Conservation (phyloP, 1,284 basidiomycete genomes). For the Boletus nobilissimus region DNA sequence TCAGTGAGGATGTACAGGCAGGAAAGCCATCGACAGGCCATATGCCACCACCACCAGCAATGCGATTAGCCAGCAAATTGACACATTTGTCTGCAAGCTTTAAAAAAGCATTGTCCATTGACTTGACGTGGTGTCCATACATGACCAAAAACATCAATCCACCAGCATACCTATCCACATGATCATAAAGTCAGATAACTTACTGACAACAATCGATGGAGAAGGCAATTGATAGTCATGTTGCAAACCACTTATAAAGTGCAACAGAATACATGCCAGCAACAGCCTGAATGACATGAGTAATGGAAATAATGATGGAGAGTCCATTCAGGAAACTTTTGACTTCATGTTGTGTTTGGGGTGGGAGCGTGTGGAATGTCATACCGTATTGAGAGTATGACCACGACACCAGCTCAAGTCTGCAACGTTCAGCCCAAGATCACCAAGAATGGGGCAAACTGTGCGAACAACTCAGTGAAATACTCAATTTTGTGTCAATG, state of each 20-base stretch:
- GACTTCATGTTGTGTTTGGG: no score
- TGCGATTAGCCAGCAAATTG: conserved; percentile 65
- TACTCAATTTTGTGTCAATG: no score
- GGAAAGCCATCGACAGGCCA: conserved; percentile 77
- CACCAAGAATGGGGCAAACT: no score
- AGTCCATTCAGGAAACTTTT: conserved; percentile 29
- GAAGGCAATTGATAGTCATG: conserved; percentile 83
- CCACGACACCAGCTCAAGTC: no score
- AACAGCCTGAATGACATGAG: conserved; percentile 59
- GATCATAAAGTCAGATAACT: background rate
- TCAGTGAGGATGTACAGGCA: conserved; percentile 43
- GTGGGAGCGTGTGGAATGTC: conserved; percentile 15
- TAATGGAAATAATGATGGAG: conserved; percentile 41
- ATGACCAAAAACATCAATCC: conserved; percentile 68
- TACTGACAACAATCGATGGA: conserved; percentile 70
- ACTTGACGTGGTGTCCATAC: conserved; percentile 69
- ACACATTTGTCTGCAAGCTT: conserved; percentile 70
- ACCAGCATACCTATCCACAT: conserved; percentile 61
- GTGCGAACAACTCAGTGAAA: no score
- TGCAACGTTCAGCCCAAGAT: no score
- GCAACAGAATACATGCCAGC: conserved; percentile 59
- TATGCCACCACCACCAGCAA: conserved; percentile 70
- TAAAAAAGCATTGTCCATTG: conserved; percentile 65
- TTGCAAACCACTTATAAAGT: conserved; percentile 53
- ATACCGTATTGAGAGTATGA: conserved; percentile 3